A percentile compares a stretch with the other conserved stretches of the same genome.
These are phyloP conservation scores for Penicillium canescens DNA, from an alignment of 495 filamentous ascomycete species.

Conservation along the genomic window DNA sequence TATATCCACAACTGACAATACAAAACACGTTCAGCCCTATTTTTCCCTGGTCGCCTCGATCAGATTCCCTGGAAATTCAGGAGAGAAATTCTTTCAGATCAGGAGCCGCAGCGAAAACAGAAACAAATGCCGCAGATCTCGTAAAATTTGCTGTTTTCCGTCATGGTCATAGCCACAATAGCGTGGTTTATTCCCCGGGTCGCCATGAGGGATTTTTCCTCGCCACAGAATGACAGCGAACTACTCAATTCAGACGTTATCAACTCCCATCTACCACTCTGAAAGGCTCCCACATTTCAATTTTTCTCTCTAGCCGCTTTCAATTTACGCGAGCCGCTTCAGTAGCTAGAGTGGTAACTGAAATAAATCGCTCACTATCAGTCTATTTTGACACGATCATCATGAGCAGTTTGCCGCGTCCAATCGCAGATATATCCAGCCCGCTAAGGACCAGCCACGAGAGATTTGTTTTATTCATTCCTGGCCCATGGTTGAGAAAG, in stretches of 20 bases:
- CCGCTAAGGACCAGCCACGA: not conserved
- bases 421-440: constrained; percentile 14
- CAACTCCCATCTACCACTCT: not conserved
- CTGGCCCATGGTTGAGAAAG: not conserved
- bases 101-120: not conserved
- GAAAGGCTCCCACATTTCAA: constrained; percentile 7
- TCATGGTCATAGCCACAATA: constrained; percentile 4
- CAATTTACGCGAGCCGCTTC: not conserved
- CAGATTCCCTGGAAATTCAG: constrained; percentile 5
- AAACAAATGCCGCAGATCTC: constrained; percentile 6
- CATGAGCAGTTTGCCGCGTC: constrained; percentile 24
- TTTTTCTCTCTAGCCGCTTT: not conserved
- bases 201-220: constrained; percentile 27
- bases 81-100: not conserved
- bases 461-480: not conserved
- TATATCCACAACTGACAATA: constrained; percentile 7
- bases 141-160: not conserved
- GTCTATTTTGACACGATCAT: constrained; percentile 6
- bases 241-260: constrained; percentile 5
- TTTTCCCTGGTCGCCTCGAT: not conserved
- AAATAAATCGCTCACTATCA: constrained; percentile 22
- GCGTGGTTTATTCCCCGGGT: constrained; percentile 4
- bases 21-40: constrained; percentile 22
- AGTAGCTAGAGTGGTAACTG: not conserved
- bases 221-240: constrained; percentile 13